phyloP scores from a whole-genome alignment of 768 basidiomycete species.

The Rhizopogon sp. region DNA sequence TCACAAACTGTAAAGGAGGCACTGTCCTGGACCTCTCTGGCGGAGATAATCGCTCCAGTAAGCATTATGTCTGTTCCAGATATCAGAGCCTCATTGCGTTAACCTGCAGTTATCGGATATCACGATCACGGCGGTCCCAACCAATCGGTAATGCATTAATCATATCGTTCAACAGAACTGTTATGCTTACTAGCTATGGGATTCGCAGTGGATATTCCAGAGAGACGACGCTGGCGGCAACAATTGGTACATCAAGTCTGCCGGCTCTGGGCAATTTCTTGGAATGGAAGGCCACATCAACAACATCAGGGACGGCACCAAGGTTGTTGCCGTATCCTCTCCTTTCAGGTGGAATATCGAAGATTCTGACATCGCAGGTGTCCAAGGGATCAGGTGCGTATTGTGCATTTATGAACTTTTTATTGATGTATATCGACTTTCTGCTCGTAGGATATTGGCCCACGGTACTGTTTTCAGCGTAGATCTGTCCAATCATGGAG shows the following conservation, averaged over 20 bases:
- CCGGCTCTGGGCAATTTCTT: constrained; percentile 37
- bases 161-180: not conserved
- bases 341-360: constrained; percentile 48
- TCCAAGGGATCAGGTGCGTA: constrained; percentile 38
- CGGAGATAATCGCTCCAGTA: constrained; percentile 42
- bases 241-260: constrained; percentile 40
- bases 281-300: constrained; percentile 21
- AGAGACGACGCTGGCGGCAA: constrained; percentile 23
- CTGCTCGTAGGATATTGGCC: constrained; percentile 36
- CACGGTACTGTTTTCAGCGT: constrained; percentile 38
- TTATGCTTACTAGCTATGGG: not conserved
- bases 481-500: constrained; percentile 46
- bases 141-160: constrained; percentile 36
- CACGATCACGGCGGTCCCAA: constrained; percentile 37
- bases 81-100: no score
- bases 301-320: constrained; percentile 31
- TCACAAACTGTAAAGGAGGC: constrained; percentile 47
- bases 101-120: constrained; percentile 44
- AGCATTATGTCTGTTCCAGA: constrained; percentile 8
- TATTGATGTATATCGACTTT: not conserved
- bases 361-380: constrained; percentile 34
- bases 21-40: constrained; percentile 56
- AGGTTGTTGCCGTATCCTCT: constrained; percentile 30
- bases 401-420: not conserved
- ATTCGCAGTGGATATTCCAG: constrained; percentile 42